A percentile compares a stretch with the other conserved stretches of the same genome.
Conservation (phyloP, 2,329 filamentous ascomycete genomes). For the Macrophomina pseudophaseolina region DNA sequence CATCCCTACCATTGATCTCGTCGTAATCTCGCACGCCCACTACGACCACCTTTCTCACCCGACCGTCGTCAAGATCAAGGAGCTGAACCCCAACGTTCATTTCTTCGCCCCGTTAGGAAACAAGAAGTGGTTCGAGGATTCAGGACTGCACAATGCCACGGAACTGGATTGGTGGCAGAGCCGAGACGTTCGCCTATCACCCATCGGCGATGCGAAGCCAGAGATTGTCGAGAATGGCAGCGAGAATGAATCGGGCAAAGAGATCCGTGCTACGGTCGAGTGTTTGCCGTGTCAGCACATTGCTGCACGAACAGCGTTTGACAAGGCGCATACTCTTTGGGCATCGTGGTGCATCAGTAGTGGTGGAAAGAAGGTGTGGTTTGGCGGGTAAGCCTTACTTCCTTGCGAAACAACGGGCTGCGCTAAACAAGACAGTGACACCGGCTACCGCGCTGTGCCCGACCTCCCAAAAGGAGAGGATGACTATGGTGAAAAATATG, state of each 20-base stretch:
- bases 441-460: slow-evolving; percentile 83
- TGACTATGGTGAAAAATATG: slow-evolving; percentile 71
- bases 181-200: slow-evolving; percentile 48
- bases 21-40: slow-evolving; percentile 84
- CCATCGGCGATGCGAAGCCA: slow-evolving; percentile 27
- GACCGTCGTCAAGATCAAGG: slow-evolving; percentile 72
- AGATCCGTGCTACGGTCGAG: slow-evolving; percentile 73
- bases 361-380: slow-evolving; percentile 79
- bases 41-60: slow-evolving; percentile 89
- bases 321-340: slow-evolving; percentile 82
- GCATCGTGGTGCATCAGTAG: slow-evolving; percentile 81
- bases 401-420: slow-evolving; percentile 5
- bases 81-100: slow-evolving; percentile 75
- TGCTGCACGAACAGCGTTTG: slow-evolving; percentile 69
- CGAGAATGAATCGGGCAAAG: slow-evolving; percentile 28
- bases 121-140: slow-evolving; percentile 76
- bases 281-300: slow-evolving; percentile 87
- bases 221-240: slow-evolving; percentile 27
- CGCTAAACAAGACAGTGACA: slow-evolving; percentile 67
- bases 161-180: slow-evolving; percentile 97
- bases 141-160: slow-evolving; percentile 76
- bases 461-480: slow-evolving; percentile 65
- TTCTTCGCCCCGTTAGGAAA: slow-evolving; percentile 89
- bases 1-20: slow-evolving; percentile 75
- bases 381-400: slow-evolving; percentile 63